Evolutionary conservation across 176 grass and related monocot species (phyloP), one percentile per base, ranked within the genome.

Genomic region (Oryza australiensis): DNA sequence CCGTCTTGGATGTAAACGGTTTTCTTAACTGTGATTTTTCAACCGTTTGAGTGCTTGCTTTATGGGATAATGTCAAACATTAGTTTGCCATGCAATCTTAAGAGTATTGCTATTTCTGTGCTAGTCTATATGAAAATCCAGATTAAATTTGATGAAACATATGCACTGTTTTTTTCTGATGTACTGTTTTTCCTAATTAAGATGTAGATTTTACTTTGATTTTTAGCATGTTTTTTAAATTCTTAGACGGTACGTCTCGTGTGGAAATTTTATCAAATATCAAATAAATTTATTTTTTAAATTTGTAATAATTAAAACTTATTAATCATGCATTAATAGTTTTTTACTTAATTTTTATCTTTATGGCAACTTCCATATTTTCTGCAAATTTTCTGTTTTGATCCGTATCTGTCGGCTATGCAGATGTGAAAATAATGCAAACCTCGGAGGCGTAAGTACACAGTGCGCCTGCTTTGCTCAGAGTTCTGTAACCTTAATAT

Each of bases 11-110:
- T 79, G 41, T 81, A 69, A 81, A 57, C 43, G 26, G 57, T 28
- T 55, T 33, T 20, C 48, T 60, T 78, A 70, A 81, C 32, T 66
- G 53, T 66, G 82, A 18, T 75, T 33, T 75, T 43, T 60, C n/a
- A 59, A 76, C 78, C 7, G 55, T 77, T 68, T 0, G 14, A 76
- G 81, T 81, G 86, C 42, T 77, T 64, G 60, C 57, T 64, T 30
- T 57, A 12, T 78, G 28, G 5, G 66, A 73, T 67, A 46, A 68
- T 85, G 72, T 72, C 46, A 41, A 80, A 88, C 76, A 24, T 63
- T 32, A 46, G 12, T 34, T 55, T 80, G 74, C 32, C 71, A 12
- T 3, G 5, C 49, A 28, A 37, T 81, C 42, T 53, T 24, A 41
- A 15, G 70, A 49, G 23, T 34, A 57, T 20, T 64, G 23, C 0